These are phyloP conservation scores for Ceratocystis harringtonii DNA, from an alignment of 2,329 filamentous ascomycete species.

Conservation along the genomic window DNA sequence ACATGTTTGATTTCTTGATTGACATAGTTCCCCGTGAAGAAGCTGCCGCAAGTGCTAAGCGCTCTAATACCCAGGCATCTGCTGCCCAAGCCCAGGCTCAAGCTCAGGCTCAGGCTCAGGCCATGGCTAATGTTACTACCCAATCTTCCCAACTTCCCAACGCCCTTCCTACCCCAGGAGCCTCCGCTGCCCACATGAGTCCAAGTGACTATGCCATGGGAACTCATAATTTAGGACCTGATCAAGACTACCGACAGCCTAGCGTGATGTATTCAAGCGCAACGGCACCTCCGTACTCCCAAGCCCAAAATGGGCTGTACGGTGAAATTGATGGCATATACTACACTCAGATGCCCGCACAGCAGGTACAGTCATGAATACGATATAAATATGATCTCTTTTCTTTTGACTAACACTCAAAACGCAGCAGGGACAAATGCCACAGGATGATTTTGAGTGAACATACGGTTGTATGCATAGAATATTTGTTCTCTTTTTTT, in stretches of 20 bases:
- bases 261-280: constrained; percentile 67
- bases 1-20: constrained; percentile 99
- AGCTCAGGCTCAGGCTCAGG: constrained; percentile 11
- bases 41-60: constrained; percentile 70
- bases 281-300: constrained; percentile 58
- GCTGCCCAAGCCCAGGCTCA: constrained; percentile 23
- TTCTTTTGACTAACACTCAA: constrained; percentile 2
- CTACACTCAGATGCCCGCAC: constrained; percentile 65
- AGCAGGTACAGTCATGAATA: constrained; percentile 49
- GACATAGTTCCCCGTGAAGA: constrained; percentile 97
- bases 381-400: neutral
- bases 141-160: neutral
- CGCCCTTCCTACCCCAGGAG: neutral
- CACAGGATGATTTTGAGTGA: constrained; percentile 33
- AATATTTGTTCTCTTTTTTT: neutral
- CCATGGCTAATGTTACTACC: constrained; percentile 5
- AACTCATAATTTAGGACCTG: constrained; percentile 47
- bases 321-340: constrained; percentile 75
- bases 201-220: constrained; percentile 43
- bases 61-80: constrained; percentile 40
- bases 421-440: constrained; percentile 29
- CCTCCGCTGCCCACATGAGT: constrained; percentile 3
- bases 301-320: constrained; percentile 68
- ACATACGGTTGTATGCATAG: neutral
- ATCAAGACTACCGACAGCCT: constrained; percentile 65